Evolutionary conservation across 1,284 basidiomycete genomes (phyloP), one percentile per base, ranked within the genome.

Genomic region (Ceratobasidium sp.): DNA sequence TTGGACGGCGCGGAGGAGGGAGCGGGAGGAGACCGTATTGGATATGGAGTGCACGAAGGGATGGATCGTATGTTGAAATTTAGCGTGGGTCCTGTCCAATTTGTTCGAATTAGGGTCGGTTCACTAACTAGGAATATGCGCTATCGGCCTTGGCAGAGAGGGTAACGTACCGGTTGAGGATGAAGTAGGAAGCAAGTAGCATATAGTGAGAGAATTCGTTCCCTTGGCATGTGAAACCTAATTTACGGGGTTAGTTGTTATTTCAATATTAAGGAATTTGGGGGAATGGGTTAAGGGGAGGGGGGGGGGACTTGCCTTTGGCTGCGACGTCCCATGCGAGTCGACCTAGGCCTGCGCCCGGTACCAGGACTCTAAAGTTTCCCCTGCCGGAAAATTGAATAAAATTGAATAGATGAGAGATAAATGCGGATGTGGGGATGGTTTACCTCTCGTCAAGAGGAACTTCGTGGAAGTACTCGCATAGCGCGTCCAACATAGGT

Each of bases 191-290:
- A 1, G 91, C 86, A 0, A 97, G 87, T 9, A 97, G 87, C 95
- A 97, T 97, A 83, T 94, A 96, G 77, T 96, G 93, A 44, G 93
- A 96, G 81, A 97, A 97, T 82, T 98, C 96, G 81, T 97, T 98
- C 9, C 93, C 96, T 82, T 96, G 94, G 75, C 91, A 93, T 3
- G 91, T 84, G 79, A 96, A 97, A 9, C 94, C 95, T 95, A 79
- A 11, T 41, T 41, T 41, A 41, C 36, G 36, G 11, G 11, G 36
- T 41, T 41, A 41, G 36, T 41, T 11, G 4, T 41, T 4, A 41
- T 33, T 5, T 33, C n/a, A 59, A 57, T 19, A 69, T 8, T 22
- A 27, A 19, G 22, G 27, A 27, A 3, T 29, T 56, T 57, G 47
- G 56, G n/a, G 31, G 31, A 3, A 22, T 19, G 31, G 22, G n/a